phyloP scores from a whole-genome alignment of 2,329 filamentous ascomycete genomes.

The Colletotrichum sp. region DNA sequence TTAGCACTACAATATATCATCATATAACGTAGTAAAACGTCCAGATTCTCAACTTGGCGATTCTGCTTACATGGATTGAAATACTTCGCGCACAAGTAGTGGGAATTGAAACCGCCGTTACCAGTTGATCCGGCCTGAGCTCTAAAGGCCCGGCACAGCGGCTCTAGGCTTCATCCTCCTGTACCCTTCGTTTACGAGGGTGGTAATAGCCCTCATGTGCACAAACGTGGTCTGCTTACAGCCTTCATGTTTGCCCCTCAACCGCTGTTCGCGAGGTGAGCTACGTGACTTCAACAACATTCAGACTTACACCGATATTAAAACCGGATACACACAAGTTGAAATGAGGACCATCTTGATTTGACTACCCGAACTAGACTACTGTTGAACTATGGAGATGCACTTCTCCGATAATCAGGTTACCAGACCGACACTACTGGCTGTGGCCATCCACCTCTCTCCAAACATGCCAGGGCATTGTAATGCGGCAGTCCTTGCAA shows the following conservation, averaged over 20 bases:
- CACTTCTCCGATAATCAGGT: fast-evolving
- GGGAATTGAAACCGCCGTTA: not conserved
- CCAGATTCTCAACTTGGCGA: not conserved
- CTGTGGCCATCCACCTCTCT: not conserved
- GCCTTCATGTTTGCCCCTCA: not conserved
- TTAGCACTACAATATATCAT: not conserved
- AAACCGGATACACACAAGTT: fast-evolving
- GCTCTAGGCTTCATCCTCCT: not conserved
- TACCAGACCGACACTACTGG: not conserved
- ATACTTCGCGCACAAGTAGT: not conserved
- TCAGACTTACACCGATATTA: not conserved
- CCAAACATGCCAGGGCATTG: not conserved
- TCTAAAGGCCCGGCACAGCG: not conserved
- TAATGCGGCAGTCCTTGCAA: not conserved
- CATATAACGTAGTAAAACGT: not conserved
- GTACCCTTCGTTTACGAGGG: not conserved
- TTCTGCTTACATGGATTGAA: not conserved
- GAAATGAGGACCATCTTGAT: not conserved
- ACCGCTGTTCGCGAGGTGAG: not conserved
- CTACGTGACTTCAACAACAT: not conserved
- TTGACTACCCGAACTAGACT: not conserved
- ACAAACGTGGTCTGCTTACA: not conserved
- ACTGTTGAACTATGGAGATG: fast-evolving
- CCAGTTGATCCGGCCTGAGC: not conserved
- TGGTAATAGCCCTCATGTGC: not conserved